Base-by-base conservation (phyloP, 2,329 filamentous ascomycete genomes). In the Aspergillus oerlinghausenensis region DNA sequence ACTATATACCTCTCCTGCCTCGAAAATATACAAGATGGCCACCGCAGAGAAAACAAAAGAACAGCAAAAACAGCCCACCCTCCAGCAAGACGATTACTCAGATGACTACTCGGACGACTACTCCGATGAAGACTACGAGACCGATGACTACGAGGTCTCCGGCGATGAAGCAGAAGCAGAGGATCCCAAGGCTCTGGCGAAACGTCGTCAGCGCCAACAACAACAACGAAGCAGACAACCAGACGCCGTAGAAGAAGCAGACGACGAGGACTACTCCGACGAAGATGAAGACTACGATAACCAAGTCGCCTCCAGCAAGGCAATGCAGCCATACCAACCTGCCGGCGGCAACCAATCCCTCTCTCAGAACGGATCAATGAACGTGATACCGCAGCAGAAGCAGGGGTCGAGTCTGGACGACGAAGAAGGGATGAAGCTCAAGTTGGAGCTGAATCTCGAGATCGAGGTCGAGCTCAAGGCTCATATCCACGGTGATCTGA, bases 391-490 rank as follows among this genome's bases (percentile, higher is more conserved):
- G 51, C 55, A 1, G 48, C 45, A 67, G 47, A 62, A 66, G 55
- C 57, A 72, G 58, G 62, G 67, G 58, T 64, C 68, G 47, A 58
- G 54, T 23, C 59, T 67, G 32, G 63, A 68, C 38, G 71, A 73
- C 17, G 62, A 75, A 52, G 73, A 76, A 38, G 71, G 83, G 65
- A 74, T 86, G 61, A 79, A 82, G 63, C 64, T 85, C 70, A 75
- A 81, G 63, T 65, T 86, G 60, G 83, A 86, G 63, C 72, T 85
- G 62, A 86, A 86, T 65, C 72, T 86, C 58, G 83, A 85, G 67
- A 83, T 86, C 67, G 83, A 86, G 67, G 79, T 86, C 54, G 81
- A 85, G 66, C 72, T 86, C 49, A 86, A 86, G 75, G 83, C 83
- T n/a, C 84, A 83, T 71, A 85, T 86, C 63, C 82, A 85, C 61